phyloP scores from a whole-genome alignment of 176 grass and related monocot species.

The Lolium rigidum region DNA sequence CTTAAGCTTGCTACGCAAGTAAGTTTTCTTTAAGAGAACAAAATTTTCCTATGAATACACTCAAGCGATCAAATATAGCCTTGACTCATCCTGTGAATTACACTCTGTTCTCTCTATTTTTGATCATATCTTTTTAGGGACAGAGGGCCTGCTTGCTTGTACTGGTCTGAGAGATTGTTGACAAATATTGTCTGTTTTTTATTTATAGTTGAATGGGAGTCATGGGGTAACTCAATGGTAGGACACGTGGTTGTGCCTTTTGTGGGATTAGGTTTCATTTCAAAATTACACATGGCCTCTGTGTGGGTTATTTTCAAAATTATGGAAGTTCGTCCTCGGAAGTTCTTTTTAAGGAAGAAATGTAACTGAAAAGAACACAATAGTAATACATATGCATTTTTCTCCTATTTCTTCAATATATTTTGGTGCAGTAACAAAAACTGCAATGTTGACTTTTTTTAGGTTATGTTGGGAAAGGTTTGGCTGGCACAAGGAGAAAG shows the following conservation, averaged over 20 bases:
- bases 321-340: background rate
- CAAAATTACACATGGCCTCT: background rate
- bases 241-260: too few species aligned
- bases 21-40: conserved; percentile 54
- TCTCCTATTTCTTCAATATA: conserved; percentile 20
- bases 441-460: conserved; percentile 31
- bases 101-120: conserved; percentile 26
- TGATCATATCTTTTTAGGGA: conserved; percentile 19
- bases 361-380: background rate
- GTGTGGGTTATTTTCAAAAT: background rate
- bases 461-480: conserved; percentile 97
- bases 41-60: background rate
- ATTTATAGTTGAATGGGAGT: background rate
- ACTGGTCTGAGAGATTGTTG: background rate
- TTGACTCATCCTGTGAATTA: background rate
- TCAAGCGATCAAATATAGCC: background rate
- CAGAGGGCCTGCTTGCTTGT: conserved; percentile 24
- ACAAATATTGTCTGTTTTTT: conserved; percentile 17
- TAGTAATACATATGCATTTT: background rate
- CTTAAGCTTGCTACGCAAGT: conserved; percentile 85
- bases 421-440: conserved; percentile 20
- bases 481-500: conserved; percentile 93
- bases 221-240: background rate
- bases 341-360: background rate
- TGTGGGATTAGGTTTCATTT: conserved; percentile 12